Evolutionary conservation across 2,329 filamentous ascomycete genomes (phyloP).

Genomic region (Cercospora sesami): DNA sequence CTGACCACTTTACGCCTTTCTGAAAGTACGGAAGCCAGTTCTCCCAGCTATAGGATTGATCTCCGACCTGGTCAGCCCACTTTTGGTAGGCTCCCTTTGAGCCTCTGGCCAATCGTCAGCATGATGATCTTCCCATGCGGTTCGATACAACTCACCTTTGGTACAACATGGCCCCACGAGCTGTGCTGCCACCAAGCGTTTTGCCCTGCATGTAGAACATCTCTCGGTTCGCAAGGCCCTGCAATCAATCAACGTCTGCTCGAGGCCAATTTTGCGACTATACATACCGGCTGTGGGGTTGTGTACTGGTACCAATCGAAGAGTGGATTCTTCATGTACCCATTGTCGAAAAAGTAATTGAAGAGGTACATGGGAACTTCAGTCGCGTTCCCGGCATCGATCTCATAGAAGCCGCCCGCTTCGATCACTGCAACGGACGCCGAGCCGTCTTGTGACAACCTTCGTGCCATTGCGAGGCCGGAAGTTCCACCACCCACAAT

Average conservation of each 20-base stretch:
- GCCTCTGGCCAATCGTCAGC: conserved; percentile 24
- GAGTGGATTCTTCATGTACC: conserved; percentile 11
- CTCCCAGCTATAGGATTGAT: conserved; percentile 37
- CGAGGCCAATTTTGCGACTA: neutral
- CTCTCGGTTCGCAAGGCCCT: neutral
- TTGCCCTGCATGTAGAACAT: conserved; percentile 3
- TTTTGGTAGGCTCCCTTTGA: conserved; percentile 37
- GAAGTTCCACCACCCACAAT: conserved; percentile 28
- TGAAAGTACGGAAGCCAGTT: conserved; percentile 31
- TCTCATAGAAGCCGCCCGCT: conserved; percentile 29
- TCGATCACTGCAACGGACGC: conserved; percentile 32
- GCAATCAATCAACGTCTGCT: neutral
- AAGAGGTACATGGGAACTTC: conserved; percentile 8
- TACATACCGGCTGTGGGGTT: neutral
- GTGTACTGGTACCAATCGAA: conserved; percentile 10
- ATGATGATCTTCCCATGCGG: neutral
- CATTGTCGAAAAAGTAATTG: conserved; percentile 11
- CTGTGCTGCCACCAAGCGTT: conserved; percentile 1
- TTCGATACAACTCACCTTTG: neutral
- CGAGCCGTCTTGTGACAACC: conserved; percentile 21
- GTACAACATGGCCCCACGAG: neutral
- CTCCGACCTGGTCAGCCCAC: conserved; percentile 42
- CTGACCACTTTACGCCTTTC: conserved; percentile 6
- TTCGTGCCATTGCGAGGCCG: conserved; percentile 27
- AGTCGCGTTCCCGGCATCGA: neutral